A percentile compares a stretch with the other conserved stretches of the same genome.
Conservation (phyloP, 306 rosid species). For the Vigna unguiculata region DNA sequence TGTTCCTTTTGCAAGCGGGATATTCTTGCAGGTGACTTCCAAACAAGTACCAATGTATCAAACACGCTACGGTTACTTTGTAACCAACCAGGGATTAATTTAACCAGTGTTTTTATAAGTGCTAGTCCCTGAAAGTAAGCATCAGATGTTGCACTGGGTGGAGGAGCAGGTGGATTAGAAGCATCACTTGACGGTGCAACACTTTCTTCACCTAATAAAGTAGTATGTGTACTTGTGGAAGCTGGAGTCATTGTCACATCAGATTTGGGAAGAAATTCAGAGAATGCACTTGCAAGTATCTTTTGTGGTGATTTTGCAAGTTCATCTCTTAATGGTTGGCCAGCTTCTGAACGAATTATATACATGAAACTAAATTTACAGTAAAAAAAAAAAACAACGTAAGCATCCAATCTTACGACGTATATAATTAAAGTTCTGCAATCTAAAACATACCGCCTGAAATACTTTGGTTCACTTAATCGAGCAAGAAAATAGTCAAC, state of each 20-base stretch:
- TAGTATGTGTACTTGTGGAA: slow-evolving; percentile 63
- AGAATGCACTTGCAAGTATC: slow-evolving; percentile 89
- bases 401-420: slow-evolving; percentile 37
- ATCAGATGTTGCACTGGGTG: slow-evolving; percentile 65
- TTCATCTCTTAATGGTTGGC: slow-evolving; percentile 94
- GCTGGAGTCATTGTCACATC: slow-evolving; percentile 68
- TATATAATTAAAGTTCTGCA: slow-evolving; percentile 14
- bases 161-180: slow-evolving; percentile 60
- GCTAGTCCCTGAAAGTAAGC: slow-evolving; percentile 96
- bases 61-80: slow-evolving; percentile 85
- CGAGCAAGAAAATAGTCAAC: slow-evolving; percentile 95
- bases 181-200: slow-evolving; percentile 64
- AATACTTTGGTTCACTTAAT: slow-evolving; percentile 90
- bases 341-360: slow-evolving; percentile 91
- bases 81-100: slow-evolving; percentile 93
- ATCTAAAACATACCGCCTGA: slow-evolving; percentile 76
- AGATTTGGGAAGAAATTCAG: slow-evolving; percentile 74
- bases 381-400: slow-evolving; percentile 25
- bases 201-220: slow-evolving; percentile 72
- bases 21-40: slow-evolving; percentile 94
- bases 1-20: slow-evolving; percentile 91
- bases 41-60: slow-evolving; percentile 84
- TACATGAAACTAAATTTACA: slow-evolving; percentile 78
- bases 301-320: slow-evolving; percentile 96
- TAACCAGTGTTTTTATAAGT: slow-evolving; percentile 86